Conservation (phyloP, 345 rosid species). For the Rhizophora mangle region DNA sequence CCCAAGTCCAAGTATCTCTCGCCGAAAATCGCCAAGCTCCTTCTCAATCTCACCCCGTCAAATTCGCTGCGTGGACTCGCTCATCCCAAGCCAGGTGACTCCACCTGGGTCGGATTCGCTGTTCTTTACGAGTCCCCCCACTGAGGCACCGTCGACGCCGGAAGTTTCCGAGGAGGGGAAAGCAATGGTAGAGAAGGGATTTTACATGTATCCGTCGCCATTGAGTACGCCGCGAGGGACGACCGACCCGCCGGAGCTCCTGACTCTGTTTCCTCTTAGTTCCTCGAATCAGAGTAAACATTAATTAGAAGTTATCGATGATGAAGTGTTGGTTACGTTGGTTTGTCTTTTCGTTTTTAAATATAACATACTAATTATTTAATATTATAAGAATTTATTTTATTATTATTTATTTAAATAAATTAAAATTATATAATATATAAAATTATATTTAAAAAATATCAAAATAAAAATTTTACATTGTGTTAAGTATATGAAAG, state of each 20-base stretch:
- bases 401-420: too few relatives aligned
- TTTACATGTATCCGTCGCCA: conserved; percentile 25
- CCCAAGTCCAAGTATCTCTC: not conserved
- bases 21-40: conserved; percentile 11
- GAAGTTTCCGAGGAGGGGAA: conserved; percentile 34
- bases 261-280: conserved; percentile 25
- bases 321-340: too few relatives aligned
- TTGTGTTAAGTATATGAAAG: too few relatives aligned
- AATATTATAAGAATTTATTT: too few relatives aligned
- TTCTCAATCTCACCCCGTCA: conserved; percentile 4
- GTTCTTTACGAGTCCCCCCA: conserved; percentile 30
- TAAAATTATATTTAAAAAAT: too few relatives aligned
- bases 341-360: too few relatives aligned
- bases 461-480: too few relatives aligned
- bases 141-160: conserved; percentile 36
- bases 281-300: conserved; percentile 10
- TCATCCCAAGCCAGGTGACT: conserved; percentile 39
- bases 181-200: conserved; percentile 23
- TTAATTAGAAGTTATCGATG: too few relatives aligned
- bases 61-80: conserved; percentile 17
- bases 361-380: too few relatives aligned
- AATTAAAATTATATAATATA: too few relatives aligned
- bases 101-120: conserved; percentile 30
- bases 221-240: conserved; percentile 24
- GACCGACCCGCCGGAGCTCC: conserved; percentile 19